Conservation (phyloP, 495 filamentous ascomycete genomes). For the Corynascus novoguineensis region DNA sequence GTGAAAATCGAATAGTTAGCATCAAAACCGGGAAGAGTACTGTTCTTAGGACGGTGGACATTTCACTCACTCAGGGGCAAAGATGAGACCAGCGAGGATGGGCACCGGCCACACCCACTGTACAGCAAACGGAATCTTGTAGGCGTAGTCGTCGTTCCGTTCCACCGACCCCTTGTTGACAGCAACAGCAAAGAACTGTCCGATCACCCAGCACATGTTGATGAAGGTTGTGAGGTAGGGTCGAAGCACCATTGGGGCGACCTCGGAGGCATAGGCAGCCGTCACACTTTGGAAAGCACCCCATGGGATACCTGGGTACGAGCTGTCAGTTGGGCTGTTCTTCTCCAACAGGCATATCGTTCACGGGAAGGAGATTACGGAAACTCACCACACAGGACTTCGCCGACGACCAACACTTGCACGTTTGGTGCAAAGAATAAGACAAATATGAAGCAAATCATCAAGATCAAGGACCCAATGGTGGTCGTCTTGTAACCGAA, state of each 20-base stretch:
- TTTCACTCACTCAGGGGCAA: conserved; percentile 53
- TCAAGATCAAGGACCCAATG: conserved; percentile 37
- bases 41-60: neutral
- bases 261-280: conserved; percentile 65
- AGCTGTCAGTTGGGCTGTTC: conserved; percentile 24
- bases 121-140: conserved; percentile 56
- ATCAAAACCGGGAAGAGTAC: neutral
- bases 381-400: conserved; percentile 48
- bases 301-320: conserved; percentile 58
- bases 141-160: conserved; percentile 55
- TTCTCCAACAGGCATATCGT: too few species aligned
- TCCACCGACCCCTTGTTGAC: conserved; percentile 53
- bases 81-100: conserved; percentile 52
- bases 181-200: conserved; percentile 61
- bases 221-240: conserved; percentile 63
- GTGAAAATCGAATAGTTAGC: neutral
- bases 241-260: conserved; percentile 57
- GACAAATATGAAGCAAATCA: conserved; percentile 50
- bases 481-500: conserved; percentile 31
- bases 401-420: conserved; percentile 54
- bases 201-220: conserved; percentile 69
- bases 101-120: conserved; percentile 76
- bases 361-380: neutral
- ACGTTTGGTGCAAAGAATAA: conserved; percentile 57
- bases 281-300: conserved; percentile 58